Evolutionary conservation across 805 yeast species (phyloP), one percentile per base, ranked within the genome.

Genomic region (Tetrapisispora taiwanensis): DNA sequence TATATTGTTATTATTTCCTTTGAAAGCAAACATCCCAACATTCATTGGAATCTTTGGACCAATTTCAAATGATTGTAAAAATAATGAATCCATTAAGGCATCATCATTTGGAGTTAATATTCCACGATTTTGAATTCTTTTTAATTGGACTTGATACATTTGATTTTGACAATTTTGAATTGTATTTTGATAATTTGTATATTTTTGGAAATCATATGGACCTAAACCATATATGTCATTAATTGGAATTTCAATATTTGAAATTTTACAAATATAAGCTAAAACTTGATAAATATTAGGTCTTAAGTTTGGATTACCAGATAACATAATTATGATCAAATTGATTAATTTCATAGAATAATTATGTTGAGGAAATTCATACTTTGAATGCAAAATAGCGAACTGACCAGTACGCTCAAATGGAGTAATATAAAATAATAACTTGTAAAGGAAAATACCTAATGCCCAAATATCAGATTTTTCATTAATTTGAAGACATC

Each of bases 401-500:
- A 86, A 72, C 51, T 86, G 95, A 33, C 87, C 86, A 36, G 83
- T 80, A 37, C 66, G 51, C 64, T 90, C 98, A 62, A 92, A 90
- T 1, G 98, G 98, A 1, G 98, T 90, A 1, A 84, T 89, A 63
- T 86, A 90, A 66, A 84, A 90, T 65, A 95, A 82, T 48, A 90
- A 69, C 60, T 90, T 90, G 70, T 85, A 90, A 41, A 92, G 70
- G 49, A 92, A 85, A 28, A 92, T 81, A 10, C 98, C 98, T 39
- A 90, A 67, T 0, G 98, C 98, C 98, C 98, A 90, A 39, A 90
- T 84, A 65, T 90, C 98, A 7, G 90, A 74, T 63, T 87, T 87
- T 55, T 89, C 94, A 63, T 90, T 92, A 34, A 90, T 84, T 1
- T 96, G 92, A 39, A 79, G 67, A 7, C 88, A 84, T 39, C 87